Evolutionary conservation across 768 basidiomycete genomes (phyloP).

Genomic region (Tylopilus subfusipes): DNA sequence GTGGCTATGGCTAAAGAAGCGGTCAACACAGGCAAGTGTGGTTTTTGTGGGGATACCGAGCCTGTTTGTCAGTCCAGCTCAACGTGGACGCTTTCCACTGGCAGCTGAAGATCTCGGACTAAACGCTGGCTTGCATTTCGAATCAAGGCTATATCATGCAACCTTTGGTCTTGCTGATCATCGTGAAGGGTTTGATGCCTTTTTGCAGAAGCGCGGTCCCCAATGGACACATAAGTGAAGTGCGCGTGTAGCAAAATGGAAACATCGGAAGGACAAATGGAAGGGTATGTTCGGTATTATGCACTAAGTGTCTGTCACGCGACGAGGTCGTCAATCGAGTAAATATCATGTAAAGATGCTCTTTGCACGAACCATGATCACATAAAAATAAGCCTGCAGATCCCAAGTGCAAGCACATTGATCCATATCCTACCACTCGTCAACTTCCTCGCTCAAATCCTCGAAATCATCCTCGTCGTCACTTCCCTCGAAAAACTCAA

Average conservation of each 20-base stretch:
- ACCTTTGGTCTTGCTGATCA: conserved; percentile 49
- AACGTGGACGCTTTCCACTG: background rate
- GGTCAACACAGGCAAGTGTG: conserved; percentile 40
- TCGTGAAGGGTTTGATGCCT: conserved; percentile 47
- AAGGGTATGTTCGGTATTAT: background rate
- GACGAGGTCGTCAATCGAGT: background rate
- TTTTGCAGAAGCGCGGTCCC: conserved; percentile 44
- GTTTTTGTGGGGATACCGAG: background rate
- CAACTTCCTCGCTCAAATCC: conserved; percentile 12
- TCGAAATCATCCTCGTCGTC: conserved; percentile 39
- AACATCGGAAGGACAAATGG: background rate
- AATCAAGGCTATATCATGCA: conserved; percentile 47
- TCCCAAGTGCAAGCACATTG: background rate
- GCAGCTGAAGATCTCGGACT: conserved; percentile 47
- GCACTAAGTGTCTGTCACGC: background rate
- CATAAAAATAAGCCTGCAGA: background rate
- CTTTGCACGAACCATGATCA: background rate
- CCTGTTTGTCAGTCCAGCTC: background rate
- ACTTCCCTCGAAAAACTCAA: conserved; percentile 55
- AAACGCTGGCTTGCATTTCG: conserved; percentile 42
- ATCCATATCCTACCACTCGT: conserved; percentile 17
- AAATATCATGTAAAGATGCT: background rate
- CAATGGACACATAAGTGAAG: conserved; percentile 40
- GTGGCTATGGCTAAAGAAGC: conserved; percentile 47
- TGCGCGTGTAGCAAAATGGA: background rate